Base-by-base conservation (phyloP, 2,329 filamentous ascomycete genomes). In the Epichloe sibirici region DNA sequence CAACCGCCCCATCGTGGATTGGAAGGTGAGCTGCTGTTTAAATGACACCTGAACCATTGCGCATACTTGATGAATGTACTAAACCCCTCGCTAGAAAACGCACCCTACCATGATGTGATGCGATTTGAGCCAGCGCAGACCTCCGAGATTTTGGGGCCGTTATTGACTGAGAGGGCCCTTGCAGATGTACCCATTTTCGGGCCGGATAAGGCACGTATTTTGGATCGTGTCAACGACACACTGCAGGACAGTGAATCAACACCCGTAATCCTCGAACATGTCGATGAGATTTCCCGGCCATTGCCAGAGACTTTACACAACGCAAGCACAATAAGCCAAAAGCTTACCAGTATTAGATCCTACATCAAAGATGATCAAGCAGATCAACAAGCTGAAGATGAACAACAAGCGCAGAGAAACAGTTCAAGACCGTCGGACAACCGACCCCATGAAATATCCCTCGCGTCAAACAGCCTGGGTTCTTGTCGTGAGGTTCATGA, bases 401-500 rank as follows among this genome's bases (percentile, higher is more conserved):
- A 59, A 2, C 54, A 63, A 13, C 59, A 61, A 39, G 55, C 59
- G 12, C 58, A 59, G 28, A 58, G 52, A 17, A 59, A 57, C 8
- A 61, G 63, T 25, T 57, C 59, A 9, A 60, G 60, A 40, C 58
- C 60, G 4, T 52, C 67, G 17, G 60, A 66, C 21, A 64, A 64
- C 45, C 63, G 65, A 17, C 59, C 67, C 12, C 65, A 64, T 8
- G 65, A 71, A 43, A 57, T 72, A 25, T 68, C 68, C 2, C 53
- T 71, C 2, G 69, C 68, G 4, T 67, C 69, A 3, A 68, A 68
- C 40, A 69, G 65, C 25, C 57, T 69, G 2, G 66, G 65, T 3
- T 77, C 79, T 13, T 81, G 78, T 52, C 71, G 75, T 17, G 75
- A 83, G 56, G 69, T 77, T 34, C 80, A 83, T 57, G 81, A 84